Evolutionary conservation across 129 eudicot genomes (phyloP), one percentile per base, ranked within the genome.

Genomic region (Pulicaria dysenterica): DNA sequence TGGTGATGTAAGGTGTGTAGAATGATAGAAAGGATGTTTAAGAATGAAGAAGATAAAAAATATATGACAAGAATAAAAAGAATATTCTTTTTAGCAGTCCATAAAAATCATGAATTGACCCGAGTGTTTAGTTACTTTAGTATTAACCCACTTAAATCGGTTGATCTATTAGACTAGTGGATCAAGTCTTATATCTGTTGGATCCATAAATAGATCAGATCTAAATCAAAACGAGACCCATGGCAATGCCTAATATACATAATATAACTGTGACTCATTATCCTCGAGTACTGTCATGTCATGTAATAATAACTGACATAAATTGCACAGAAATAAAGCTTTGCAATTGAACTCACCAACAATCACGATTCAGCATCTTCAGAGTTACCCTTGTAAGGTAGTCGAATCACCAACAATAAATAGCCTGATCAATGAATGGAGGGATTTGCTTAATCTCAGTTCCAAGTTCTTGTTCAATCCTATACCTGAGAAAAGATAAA

Each of bases 371-470:
- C 46, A 61, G 66, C 81, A 70, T 38, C 53, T 36, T 54, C 71
- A 79, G 58, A 31, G 65, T 72, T 49, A 15, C 40, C 55, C 56
- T 46, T 31, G 56, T 36, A 67, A 45, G 75, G 2, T 16, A 9
- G 16, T 45, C 41, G 57, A 65, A 42, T 80, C 76, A 90, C 55
- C 74, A 82, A 79, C 92, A 90, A 77, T 91, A 88, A 69, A 91
- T 82, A 57, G 92, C 88, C 76, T 88, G 92, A 91, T 91, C 97
- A 47, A 91, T 91, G 34, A 84, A 89, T 0, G 96, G 97, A 59
- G 97, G 97, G 58, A 92, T 92, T 80, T 89, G 97, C 89, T 92
- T 92, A 51, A 92, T 92, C 86, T 88, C 96, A 19, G 96, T 91
- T 58, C 97, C 97, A 41, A 91, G 87, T 75, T 91, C 95, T 79